Base-by-base conservation (phyloP, 495 filamentous ascomycete species). In the Aspergillus saccharolyticus region DNA sequence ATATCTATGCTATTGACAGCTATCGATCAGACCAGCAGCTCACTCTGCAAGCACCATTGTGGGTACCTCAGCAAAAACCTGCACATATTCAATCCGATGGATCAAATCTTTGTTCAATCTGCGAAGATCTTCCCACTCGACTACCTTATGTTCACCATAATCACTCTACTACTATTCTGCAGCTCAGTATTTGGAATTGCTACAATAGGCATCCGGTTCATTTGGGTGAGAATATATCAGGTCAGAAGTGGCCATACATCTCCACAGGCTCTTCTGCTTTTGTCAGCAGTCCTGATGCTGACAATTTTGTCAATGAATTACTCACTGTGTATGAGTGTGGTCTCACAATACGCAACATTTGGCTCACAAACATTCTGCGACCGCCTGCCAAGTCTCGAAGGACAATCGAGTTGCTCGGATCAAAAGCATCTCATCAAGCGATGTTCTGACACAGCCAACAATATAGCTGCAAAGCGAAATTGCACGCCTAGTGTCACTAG, bases 1-100 rank as follows among this genome's bases (percentile, higher is more conserved):
- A 79, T 86, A 9, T 93, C 88, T 25, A 98, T 97, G 95, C 81
- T 97, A 54, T 84, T 97, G 65, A 98, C 93, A 0, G 85, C 85
- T 58, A 92, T 97, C 68, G 94, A 98, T 79, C 97, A 98, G 73
- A 89, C 90, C 17, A 90, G 87, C 63, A 97, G 97, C 72, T 96
- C 91, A 0, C 70, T 94, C 60, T 98, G 94, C 83, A 91, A 92
- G 68, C 78, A 83, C 53, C 83, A 84, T 63, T 98, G 94, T 71
- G 94, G 94, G 39, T 98, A 96, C 72, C 87, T 97, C 52, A 83
- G 97, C n/a, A 88, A 85, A 25, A 84, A 91, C 59, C 87, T 93
- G 69, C 89, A 93, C 66, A 83, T 96, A 55, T 96, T 96, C 78
- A 93, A 97, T 69, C 95, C 94, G 2, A 75, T 96, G 62, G 97